Base-by-base conservation (phyloP, 2,329 filamentous ascomycete species). In the Penicillium occitanis region DNA sequence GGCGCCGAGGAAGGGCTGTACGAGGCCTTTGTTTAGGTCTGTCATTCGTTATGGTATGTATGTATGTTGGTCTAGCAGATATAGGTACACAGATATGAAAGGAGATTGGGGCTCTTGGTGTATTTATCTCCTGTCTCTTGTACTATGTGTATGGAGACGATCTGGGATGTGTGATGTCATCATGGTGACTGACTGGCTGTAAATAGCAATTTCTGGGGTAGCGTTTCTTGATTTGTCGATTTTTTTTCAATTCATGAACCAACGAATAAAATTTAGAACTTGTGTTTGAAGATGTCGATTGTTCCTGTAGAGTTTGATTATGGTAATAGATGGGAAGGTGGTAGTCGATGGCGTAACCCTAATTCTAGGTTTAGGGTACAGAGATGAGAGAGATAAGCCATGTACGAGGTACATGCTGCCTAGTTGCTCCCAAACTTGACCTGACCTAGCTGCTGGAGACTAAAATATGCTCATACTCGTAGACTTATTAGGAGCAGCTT, bases 1-100 rank as follows among this genome's bases (percentile, higher is more conserved):
- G 5, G 84, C 84, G 33, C 84, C 84, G 5, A 85, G 70, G 62
- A 87, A 85, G 11, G 77, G 76, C 33, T 70, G 62, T 17, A 72
- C 17, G 13, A 77, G 59, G 3, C 71, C 70, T 7, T 62, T 66
- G 17, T 46, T 28, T 13, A 53, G 13, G 5, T 44, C 22, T 28
- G 61, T 13, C 65, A 67, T 67, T 17, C 5, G 35, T 55, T 28
- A n/a, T 55, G 25, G 25, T 25, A 25, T 25, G 25, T 25, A 25
- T 25, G 25, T 25, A 25, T 25, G 25, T 25, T 25, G 2, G 25
- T 25, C 25, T 25, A 25, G 25, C 25, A n/a, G 7, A 11, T 53
- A 10, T 53, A 30, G 14, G 13, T n/a, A 22, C 19, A 25, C 4
- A 25, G 22, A 14, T 25, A 8, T 14, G 11, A 25, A 11, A 19